Evolutionary conservation across 148 eudicot genomes (phyloP), one percentile per base, ranked within the genome.

Genomic region (Talinum fruticosum): DNA sequence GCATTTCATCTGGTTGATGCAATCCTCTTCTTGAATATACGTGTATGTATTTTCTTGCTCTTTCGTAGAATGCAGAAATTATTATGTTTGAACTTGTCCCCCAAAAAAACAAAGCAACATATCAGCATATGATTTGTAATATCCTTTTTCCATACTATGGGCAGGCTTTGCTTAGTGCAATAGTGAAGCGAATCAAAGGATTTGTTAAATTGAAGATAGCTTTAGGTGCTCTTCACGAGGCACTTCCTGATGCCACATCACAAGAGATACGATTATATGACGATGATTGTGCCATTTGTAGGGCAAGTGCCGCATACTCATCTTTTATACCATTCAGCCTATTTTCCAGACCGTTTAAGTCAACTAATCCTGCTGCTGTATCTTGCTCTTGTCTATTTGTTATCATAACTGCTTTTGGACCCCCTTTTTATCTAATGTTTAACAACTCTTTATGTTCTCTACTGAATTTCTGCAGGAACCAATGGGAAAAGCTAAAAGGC

Each of bases 221-320:
- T 78, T 85, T 96, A 83, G 90, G 88, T 54, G 88, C 94, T 64
- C 99, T 96, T 79, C 99, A 96, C 51, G 92, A 90, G 74, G 97
- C 99, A 79, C 97, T 96, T 85, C 99, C 99, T 32, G 94, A 96
- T 90, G 99, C 99, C 78, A 89, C 93, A 80, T 77, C 83, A 26
- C 93, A 96, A 70, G 99, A 96, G 86, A 87, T 96, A 80, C 87
- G 78, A 75, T 83, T 87, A 69, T 96, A 93, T 84, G 93, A 96
- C 78, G 99, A 96, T 81, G 99, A 96, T 81, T 96, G 99, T 79
- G 99, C 99, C 38, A 96, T 96, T 73, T 96, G 99, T 81, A 89
- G 99, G 97, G 99, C 84, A 86, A 85, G 85, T 86, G 37, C 35
- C 66, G 21, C 36, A 35, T 6, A 8, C 80, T 44, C 51, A 26